Evolutionary conservation across 805 yeast species (phyloP), one percentile per base, ranked within the genome.

Genomic region (Barnettozyma botsteinii): DNA sequence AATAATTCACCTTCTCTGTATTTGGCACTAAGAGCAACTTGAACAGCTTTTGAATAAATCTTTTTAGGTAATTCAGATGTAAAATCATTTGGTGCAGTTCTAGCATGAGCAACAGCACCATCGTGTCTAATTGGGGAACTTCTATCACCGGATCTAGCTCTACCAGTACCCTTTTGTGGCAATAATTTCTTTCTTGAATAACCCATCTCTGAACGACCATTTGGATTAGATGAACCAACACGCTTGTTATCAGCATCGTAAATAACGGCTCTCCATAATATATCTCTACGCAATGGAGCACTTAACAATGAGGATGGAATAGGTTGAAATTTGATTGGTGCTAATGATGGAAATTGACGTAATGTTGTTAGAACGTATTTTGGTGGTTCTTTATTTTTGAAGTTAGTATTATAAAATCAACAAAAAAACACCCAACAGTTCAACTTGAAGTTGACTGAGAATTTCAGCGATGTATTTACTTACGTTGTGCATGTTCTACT

Each of bases 111-210:
- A 52, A 81, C 72, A 38, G 91, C 88, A 60, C 96, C 96, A 56
- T 84, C 86, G 55, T 77, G 79, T 66, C 96, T 80, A 33, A 81
- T 83, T 36, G 98, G 98, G 19, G 96, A 86, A 56, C 89, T 91
- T 43, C 85, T 88, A 64, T 89, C 97, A 68, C 99, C 99, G 40
- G 78, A 82, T 71, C 99, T 81, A 39, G 99, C 99, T 46, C 75
- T 73, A 65, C 99, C 99, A 13, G 86, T 68, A 45, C 98, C 98
- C 65, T 93, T 93, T 65, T 93, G 98, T 23, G 87, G 85, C 28
- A 77, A 70, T 50, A 93, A 67, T 60, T 93, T 93, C 55, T 75
- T 74, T 62, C 94, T 75, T 19, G 95, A 83, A 61, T 76, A 89
- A 44, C 89, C 88, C 63, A 82, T 83, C 52, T 86, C 91, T 27